phyloP scores from a whole-genome alignment of 495 filamentous ascomycete genomes.

The Neurospora sp. region DNA sequence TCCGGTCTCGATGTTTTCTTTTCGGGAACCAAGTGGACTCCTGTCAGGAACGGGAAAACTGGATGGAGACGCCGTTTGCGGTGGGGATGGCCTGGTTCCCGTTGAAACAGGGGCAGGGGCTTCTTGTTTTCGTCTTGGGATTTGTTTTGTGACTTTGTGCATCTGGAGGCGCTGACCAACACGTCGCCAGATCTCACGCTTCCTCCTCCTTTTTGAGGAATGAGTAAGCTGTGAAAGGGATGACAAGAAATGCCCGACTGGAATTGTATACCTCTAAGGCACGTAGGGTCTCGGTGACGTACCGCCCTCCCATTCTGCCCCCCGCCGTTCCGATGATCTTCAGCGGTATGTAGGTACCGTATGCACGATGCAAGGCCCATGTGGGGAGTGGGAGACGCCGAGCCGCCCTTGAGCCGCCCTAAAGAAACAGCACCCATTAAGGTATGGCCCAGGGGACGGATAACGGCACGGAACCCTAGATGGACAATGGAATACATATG shows the following conservation, averaged over 20 bases:
- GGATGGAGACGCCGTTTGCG: background rate
- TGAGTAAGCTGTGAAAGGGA: background rate
- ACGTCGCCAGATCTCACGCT: background rate
- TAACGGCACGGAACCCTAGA: background rate
- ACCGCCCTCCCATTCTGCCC: background rate
- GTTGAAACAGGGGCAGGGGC: background rate
- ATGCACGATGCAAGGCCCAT: background rate
- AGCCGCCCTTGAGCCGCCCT: background rate
- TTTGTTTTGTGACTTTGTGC: background rate
- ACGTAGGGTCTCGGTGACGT: background rate
- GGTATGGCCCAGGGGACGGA: background rate
- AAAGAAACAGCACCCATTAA: background rate
- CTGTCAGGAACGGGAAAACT: background rate
- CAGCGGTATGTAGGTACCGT: background rate
- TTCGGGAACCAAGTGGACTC: background rate
- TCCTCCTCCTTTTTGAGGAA: background rate
- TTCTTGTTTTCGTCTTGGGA: background rate
- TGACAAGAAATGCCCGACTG: background rate
- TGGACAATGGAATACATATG: background rate
- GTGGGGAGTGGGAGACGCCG: background rate
- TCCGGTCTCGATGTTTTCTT: background rate
- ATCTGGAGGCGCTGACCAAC: background rate
- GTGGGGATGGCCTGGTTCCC: background rate
- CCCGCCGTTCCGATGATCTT: background rate
- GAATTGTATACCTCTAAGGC: background rate